Conservation (phyloP, 306 rosid genomes). For the Echinosophora koreensis region DNA sequence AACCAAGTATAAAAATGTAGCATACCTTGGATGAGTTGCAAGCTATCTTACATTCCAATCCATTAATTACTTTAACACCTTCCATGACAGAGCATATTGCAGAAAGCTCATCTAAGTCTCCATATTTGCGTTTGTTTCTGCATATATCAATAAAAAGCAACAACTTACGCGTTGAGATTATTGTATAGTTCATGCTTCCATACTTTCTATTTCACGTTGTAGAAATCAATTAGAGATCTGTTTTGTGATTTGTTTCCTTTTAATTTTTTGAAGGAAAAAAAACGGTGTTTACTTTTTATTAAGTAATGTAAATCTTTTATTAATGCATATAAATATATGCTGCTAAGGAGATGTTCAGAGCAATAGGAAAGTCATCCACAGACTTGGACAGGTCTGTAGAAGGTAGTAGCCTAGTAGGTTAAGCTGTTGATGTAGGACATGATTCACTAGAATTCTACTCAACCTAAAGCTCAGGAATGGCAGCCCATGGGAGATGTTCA, state of each 20-base stretch:
- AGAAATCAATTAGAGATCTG: not conserved
- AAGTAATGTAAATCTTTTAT: not conserved
- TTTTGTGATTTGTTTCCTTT: not conserved
- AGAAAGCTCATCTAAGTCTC: constrained; percentile 71
- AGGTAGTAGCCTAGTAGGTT: too few species aligned
- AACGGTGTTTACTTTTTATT: not conserved
- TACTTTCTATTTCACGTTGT: not conserved
- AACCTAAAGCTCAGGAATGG: too few species aligned
- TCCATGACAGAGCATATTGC: constrained; percentile 74
- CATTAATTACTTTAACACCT: constrained; percentile 76
- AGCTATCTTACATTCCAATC: constrained; percentile 96
- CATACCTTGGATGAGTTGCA: constrained; percentile 94
- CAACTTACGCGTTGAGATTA: constrained; percentile 33
- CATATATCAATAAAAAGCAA: constrained; percentile 35
- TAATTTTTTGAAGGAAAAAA: too few species aligned
- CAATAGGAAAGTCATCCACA: not conserved
- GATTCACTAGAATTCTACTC: too few species aligned
- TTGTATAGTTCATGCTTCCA: not conserved
- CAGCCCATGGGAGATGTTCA: too few species aligned
- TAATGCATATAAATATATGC: not conserved
- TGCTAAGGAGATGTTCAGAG: not conserved
- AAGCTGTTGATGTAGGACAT: too few species aligned
- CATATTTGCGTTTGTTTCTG: constrained; percentile 77
- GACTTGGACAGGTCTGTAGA: not conserved
- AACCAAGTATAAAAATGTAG: constrained; percentile 26